Evolutionary conservation across 140 eudicot genomes (phyloP).

Genomic region (Bidens hawaiensis): DNA sequence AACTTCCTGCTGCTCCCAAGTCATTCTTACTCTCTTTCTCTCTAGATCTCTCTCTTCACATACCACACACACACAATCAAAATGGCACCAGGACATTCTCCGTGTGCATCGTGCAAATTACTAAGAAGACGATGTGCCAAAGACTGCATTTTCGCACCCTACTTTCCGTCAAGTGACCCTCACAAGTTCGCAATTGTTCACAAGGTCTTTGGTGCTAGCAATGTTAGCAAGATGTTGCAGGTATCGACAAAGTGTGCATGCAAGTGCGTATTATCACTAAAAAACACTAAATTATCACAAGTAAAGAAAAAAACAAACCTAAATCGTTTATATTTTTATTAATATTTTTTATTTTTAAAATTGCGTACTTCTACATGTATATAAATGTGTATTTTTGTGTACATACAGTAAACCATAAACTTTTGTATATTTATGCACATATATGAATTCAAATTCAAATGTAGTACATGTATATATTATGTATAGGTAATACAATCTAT

Average conservation of each 20-base stretch:
- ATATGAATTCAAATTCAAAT: no score
- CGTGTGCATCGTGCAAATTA: slow-evolving; percentile 90
- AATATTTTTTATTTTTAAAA: no score
- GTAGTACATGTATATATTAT: no score
- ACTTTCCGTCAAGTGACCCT: slow-evolving; percentile 84
- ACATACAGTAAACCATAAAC: no score
- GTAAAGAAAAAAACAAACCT: no score
- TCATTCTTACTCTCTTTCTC: background rate
- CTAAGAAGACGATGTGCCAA: slow-evolving; percentile 78
- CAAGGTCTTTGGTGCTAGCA: slow-evolving; percentile 91
- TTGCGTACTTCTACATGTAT: no score
- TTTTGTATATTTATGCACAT: no score
- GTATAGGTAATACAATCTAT: no score
- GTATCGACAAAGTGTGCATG: slow-evolving; percentile 19
- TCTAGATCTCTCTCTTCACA: slow-evolving; percentile 4
- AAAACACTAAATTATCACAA: no score
- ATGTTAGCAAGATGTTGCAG: slow-evolving; percentile 91
- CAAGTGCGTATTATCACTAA: no score
- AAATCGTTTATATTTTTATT: no score
- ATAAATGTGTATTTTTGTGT: no score
- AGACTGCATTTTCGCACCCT: slow-evolving; percentile 84
- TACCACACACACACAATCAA: background rate
- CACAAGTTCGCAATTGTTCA: slow-evolving; percentile 86
- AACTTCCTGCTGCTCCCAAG: background rate
- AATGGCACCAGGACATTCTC: slow-evolving; percentile 53